Conservation (phyloP, 2,329 filamentous ascomycete species). For the Nigrospora oryzae region DNA sequence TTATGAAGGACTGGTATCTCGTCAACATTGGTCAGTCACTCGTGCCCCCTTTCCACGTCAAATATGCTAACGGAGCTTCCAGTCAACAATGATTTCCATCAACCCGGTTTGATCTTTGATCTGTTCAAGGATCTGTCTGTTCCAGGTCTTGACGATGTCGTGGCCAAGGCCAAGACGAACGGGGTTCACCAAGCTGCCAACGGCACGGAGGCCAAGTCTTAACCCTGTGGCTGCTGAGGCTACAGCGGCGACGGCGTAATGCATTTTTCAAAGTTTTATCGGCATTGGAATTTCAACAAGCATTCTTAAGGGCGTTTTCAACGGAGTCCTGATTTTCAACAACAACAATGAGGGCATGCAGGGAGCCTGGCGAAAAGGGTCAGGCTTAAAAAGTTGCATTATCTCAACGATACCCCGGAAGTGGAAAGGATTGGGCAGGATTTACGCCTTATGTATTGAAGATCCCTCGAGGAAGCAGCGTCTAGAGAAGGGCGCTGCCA, state of each 20-base stretch:
- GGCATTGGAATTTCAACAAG: constrained; percentile 13
- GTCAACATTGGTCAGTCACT: constrained; percentile 76
- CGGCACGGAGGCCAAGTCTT: constrained; percentile 8
- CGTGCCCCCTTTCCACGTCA: neutral
- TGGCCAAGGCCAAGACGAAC: constrained; percentile 13
- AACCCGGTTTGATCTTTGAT: constrained; percentile 71
- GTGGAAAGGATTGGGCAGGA: neutral
- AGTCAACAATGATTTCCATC: constrained; percentile 96
- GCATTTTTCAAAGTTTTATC: constrained; percentile 23
- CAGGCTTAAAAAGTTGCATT: constrained; percentile 20
- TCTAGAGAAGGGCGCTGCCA: too few species aligned
- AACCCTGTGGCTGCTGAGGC: constrained; percentile 3
- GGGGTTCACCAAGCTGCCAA: constrained; percentile 16
- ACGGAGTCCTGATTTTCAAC: constrained; percentile 23
- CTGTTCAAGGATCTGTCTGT: constrained; percentile 73
- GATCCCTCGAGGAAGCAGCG: too few species aligned
- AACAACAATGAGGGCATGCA: constrained; percentile 21
- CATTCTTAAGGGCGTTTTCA: constrained; percentile 20
- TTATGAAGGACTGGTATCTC: constrained; percentile 89
- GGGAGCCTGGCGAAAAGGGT: constrained; percentile 12
- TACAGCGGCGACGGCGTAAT: constrained; percentile 17
- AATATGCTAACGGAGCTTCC: neutral
- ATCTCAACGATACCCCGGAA: constrained; percentile 33
- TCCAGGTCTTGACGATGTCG: constrained; percentile 45
- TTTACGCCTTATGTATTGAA: too few species aligned